Evolutionary conservation across 2,329 filamentous ascomycete species (phyloP).

Genomic region (Fusarium stilboides): DNA sequence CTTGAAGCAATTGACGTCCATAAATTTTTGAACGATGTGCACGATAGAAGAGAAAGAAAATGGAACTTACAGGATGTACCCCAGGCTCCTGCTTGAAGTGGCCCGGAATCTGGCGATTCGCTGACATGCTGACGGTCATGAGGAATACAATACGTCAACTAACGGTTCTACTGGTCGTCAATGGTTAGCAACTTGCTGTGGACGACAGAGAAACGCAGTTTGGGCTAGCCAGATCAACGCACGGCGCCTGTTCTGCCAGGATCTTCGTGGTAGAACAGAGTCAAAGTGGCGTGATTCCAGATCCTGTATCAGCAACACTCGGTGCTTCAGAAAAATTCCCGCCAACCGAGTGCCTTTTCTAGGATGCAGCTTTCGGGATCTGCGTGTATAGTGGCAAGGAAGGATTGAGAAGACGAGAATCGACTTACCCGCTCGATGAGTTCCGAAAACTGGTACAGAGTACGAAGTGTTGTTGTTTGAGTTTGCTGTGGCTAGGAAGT

Average conservation of each 20-base stretch:
- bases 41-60: constrained; percentile 18
- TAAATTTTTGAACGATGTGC: background rate
- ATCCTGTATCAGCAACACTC: constrained; percentile 40
- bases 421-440: constrained; percentile 37
- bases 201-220: constrained; percentile 18
- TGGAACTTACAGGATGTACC: constrained; percentile 50
- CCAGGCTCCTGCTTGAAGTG: constrained; percentile 53
- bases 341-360: constrained; percentile 38
- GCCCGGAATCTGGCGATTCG: constrained; percentile 49
- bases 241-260: constrained; percentile 37
- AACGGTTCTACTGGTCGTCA: constrained; percentile 30
- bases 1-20: background rate
- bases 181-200: constrained; percentile 41
- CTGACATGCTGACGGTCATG: constrained; percentile 52
- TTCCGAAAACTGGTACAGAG: constrained; percentile 20
- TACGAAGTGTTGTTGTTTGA: constrained; percentile 32
- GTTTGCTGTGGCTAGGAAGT: constrained; percentile 28
- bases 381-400: constrained; percentile 37
- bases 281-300: constrained; percentile 47
- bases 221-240: constrained; percentile 27
- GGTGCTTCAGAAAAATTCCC: constrained; percentile 41
- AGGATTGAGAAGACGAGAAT: constrained; percentile 24
- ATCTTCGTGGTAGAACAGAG: constrained; percentile 41
- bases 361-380: constrained; percentile 40
- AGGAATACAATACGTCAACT: constrained; percentile 31